These are phyloP conservation scores for Terfezia claveryi DNA, from an alignment of 495 filamentous ascomycete species.

Conservation along the genomic window DNA sequence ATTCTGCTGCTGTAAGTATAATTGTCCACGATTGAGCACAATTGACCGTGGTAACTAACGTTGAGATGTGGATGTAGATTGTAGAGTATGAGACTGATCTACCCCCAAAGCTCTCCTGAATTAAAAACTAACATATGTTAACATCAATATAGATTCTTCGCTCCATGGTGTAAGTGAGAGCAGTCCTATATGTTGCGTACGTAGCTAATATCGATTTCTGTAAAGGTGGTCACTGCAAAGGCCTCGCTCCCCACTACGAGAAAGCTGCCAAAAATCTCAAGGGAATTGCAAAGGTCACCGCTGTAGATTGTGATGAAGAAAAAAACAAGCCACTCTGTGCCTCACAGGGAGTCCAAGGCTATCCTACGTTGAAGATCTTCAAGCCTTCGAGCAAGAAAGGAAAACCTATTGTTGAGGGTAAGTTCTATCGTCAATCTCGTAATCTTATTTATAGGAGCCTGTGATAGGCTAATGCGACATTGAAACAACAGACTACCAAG, in stretches of 20 bases:
- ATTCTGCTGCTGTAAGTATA: constrained; percentile 63
- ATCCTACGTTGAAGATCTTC: constrained; percentile 90
- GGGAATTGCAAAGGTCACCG: constrained; percentile 81
- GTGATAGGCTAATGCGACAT: background rate
- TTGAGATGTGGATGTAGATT: constrained; percentile 25
- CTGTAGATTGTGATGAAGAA: constrained; percentile 90
- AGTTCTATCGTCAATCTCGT: background rate
- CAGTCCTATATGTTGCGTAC: background rate
- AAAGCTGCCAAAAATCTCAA: constrained; percentile 74
- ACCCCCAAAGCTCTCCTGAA: background rate
- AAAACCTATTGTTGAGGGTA: constrained; percentile 53
- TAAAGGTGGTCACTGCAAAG: constrained; percentile 88
- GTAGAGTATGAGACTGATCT: constrained; percentile 30
- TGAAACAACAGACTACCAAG: constrained; percentile 49
- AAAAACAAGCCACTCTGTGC: constrained; percentile 78
- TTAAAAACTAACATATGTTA: constrained; percentile 1
- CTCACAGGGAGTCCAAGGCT: constrained; percentile 76
- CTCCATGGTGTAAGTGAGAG: constrained; percentile 16
- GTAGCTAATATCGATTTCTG: background rate
- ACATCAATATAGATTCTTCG: constrained; percentile 13
- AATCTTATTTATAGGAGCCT: background rate
- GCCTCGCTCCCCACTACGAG: constrained; percentile 85
- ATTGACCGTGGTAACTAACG: constrained; percentile 10
- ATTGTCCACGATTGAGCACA: background rate
- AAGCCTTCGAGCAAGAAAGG: constrained; percentile 59